These are phyloP conservation scores for Starmerella sirachaensis DNA, from an alignment of 805 yeast genomes.

Conservation along the genomic window DNA sequence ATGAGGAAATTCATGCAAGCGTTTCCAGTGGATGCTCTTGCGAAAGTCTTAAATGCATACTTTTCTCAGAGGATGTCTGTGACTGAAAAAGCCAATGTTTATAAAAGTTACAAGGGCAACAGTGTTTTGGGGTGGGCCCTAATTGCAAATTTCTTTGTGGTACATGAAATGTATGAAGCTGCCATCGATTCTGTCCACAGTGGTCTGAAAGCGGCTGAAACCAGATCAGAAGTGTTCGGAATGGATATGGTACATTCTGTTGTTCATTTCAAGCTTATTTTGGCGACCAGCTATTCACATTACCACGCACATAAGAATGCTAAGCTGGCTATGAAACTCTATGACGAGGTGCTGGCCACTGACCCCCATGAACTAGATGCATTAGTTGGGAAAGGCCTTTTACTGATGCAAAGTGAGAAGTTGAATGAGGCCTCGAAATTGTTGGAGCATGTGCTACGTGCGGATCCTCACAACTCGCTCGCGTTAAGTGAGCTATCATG, in stretches of 20 bases:
- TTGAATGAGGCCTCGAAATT: conserved; percentile 42
- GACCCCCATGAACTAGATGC: conserved; percentile 46
- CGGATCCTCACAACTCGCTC: conserved; percentile 41
- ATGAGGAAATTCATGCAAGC: conserved; percentile 6
- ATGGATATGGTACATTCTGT: conserved; percentile 40
- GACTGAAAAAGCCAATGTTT: neutral
- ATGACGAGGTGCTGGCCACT: conserved; percentile 45
- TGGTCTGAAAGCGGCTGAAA: conserved; percentile 40
- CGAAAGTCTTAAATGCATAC: neutral
- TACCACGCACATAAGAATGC: conserved; percentile 86
- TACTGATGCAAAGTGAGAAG: conserved; percentile 54
- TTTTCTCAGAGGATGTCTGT: neutral
- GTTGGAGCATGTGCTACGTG: conserved; percentile 39
- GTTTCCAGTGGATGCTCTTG: neutral
- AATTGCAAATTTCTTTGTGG: conserved; percentile 46
- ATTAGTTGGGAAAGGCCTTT: conserved; percentile 68
- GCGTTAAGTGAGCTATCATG: conserved; percentile 66
- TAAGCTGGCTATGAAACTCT: conserved; percentile 57
- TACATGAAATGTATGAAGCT: conserved; percentile 48
- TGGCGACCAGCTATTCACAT: conserved; percentile 70
- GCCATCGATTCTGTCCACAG: conserved; percentile 49
- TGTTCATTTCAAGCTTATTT: conserved; percentile 46
- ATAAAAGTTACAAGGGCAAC: conserved; percentile 7
- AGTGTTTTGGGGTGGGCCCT: conserved; percentile 57
- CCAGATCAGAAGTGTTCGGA: conserved; percentile 37